Base-by-base conservation (phyloP, 2,329 filamentous ascomycete genomes). In the Paradendryphiella salina region DNA sequence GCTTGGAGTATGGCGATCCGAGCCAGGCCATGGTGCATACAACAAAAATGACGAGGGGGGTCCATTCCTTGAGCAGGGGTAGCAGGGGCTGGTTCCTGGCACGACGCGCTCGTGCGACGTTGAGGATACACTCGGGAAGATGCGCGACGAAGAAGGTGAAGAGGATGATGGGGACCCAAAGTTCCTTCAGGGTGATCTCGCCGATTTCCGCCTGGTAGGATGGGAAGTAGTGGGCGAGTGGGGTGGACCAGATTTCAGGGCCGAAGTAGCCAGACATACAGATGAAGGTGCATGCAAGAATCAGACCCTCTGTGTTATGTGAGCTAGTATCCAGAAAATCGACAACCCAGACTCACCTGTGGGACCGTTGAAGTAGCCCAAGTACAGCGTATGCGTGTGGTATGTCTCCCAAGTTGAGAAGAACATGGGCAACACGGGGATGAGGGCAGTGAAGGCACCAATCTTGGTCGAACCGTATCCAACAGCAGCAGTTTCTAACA, bases 381-480 rank as follows among this genome's bases (percentile, higher is more conserved):
- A 85, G 74, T 96, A 99, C 5, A 99, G 79, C 0, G 94, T 97
- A 73, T 99, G 94, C 4, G 94, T 96, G 76, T 99, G 94, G 73
- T 96, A 99, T 1, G 94, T 99, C 77, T 99, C 94, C 94, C 94
- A 99, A 1, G 94, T 99, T 3, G 93, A 96, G 77, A 99, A 96
- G 80, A 96, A 99, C 94, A 99, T 99, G 53, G 94, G 90, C 36
- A 99, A 78, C 64, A 91, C 95, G 1, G 94, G 94, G 54, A 93
- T 85, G 35, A 99, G 79, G 1, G 92, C 91, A 1, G 94, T 97
- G 72, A 96, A 95, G 50, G 94, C 87, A 60, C 94, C 94, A 15
- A 90, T 85, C 57, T 85, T 86, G 14, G 89, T 90, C 3, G 89
- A 85, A 33, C 94, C 94, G 43, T 96, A 82, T 20, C 89, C 93